A percentile compares a stretch with the other conserved stretches of the same genome.
These are phyloP conservation scores for Fusarium sp. DNA, from an alignment of 2,329 filamentous ascomycete genomes.

Conservation along the genomic window DNA sequence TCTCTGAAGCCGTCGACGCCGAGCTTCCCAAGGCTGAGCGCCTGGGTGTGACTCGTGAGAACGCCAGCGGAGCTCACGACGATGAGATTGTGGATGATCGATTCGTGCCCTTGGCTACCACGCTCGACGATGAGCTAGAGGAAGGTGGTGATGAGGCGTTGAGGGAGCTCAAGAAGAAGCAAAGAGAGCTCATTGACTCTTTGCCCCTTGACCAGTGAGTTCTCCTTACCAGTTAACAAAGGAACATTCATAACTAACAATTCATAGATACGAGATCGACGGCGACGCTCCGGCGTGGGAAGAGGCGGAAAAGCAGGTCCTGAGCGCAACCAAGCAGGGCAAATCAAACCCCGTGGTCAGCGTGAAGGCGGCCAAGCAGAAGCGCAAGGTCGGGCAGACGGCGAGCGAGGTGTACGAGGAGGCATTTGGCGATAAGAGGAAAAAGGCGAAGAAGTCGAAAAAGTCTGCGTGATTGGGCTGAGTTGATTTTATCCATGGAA, in stretches of 20 bases:
- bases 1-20: slow-evolving; percentile 79
- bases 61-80: slow-evolving; percentile 74
- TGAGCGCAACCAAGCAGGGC: slow-evolving; percentile 65
- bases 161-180: slow-evolving; percentile 78
- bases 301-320: slow-evolving; percentile 81
- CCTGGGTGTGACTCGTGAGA: slow-evolving; percentile 68
- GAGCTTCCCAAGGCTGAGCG: slow-evolving; percentile 70
- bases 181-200: slow-evolving; percentile 89
- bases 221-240: neutral
- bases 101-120: slow-evolving; percentile 77
- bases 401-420: slow-evolving; percentile 74
- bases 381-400: slow-evolving; percentile 76
- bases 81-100: slow-evolving; percentile 74
- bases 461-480: slow-evolving; percentile 43
- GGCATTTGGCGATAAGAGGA: slow-evolving; percentile 67
- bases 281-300: slow-evolving; percentile 72
- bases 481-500: slow-evolving; percentile 39
- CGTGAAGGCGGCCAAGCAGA: slow-evolving; percentile 81
- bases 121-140: slow-evolving; percentile 84
- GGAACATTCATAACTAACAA: slow-evolving; percentile 2
- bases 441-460: slow-evolving; percentile 63
- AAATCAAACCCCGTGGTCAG: slow-evolving; percentile 76
- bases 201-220: slow-evolving; percentile 80
- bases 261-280: slow-evolving; percentile 72
- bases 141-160: slow-evolving; percentile 85